Evolutionary conservation across 495 filamentous ascomycete genomes (phyloP).

Genomic region (Terfezia claveryi): DNA sequence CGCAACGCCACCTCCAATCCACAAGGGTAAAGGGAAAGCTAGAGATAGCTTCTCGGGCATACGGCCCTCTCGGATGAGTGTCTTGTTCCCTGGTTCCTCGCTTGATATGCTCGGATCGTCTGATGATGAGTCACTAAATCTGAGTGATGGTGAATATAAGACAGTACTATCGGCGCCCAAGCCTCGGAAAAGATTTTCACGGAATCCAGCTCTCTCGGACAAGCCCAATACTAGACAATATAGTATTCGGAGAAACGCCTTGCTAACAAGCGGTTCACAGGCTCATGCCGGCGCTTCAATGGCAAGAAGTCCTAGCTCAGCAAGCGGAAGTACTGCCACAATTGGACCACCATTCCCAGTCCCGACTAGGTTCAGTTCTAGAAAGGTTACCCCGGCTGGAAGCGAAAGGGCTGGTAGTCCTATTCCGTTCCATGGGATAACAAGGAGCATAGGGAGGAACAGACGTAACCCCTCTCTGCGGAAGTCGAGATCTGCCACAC

Average conservation of each 20-base stretch:
- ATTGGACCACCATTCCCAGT: constrained; percentile 67
- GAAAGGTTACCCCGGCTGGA: constrained; percentile 34
- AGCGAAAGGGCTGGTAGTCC: constrained; percentile 44
- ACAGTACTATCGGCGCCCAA: constrained; percentile 41
- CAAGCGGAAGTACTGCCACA: neutral
- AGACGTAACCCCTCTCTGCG: constrained; percentile 27
- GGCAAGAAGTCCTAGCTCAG: neutral
- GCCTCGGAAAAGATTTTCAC: constrained; percentile 5
- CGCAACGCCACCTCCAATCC: neutral
- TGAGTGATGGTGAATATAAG: constrained; percentile 36
- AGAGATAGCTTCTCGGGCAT: constrained; percentile 15
- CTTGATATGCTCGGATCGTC: neutral
- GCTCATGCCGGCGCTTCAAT: constrained; percentile 38
- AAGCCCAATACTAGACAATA: constrained; percentile 22
- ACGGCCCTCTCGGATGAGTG: constrained; percentile 4
- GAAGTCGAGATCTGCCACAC: constrained; percentile 62
- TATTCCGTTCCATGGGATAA: neutral
- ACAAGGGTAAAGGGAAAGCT: constrained; percentile 17
- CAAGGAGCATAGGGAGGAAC: neutral
- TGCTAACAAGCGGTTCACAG: constrained; percentile 56
- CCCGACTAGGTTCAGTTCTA: constrained; percentile 68
- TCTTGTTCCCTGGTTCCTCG: neutral
- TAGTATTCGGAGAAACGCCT: constrained; percentile 39
- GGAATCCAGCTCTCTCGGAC: constrained; percentile 1
- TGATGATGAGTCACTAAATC: constrained; percentile 27